A percentile compares a stretch with the other conserved stretches of the same genome.
Conservation (phyloP, 1,139 yeast genomes). For the Debaryomyces coudertii region DNA sequence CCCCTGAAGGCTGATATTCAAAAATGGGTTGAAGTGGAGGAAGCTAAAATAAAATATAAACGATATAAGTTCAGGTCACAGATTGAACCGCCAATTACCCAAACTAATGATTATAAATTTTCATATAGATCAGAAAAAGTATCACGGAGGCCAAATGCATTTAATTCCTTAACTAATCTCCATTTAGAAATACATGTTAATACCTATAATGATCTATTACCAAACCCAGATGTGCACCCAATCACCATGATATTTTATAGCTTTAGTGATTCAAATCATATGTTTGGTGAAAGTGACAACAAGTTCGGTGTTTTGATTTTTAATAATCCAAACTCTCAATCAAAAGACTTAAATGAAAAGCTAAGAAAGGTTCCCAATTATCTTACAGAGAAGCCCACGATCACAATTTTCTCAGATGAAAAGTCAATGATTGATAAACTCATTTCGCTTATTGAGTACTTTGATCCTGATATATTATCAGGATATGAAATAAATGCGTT, state of each 20-base stretch:
- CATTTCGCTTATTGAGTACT: conserved; percentile 54
- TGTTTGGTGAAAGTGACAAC: conserved; percentile 20
- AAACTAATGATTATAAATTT: conserved; percentile 36
- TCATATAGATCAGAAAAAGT: conserved; percentile 36
- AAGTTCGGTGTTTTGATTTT: conserved; percentile 25
- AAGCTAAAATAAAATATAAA: conserved; percentile 16
- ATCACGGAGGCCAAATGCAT: conserved; percentile 48
- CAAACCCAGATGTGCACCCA: conserved; percentile 69
- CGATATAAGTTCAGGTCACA: conserved; percentile 46
- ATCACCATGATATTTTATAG: conserved; percentile 66
- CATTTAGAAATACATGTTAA: conserved; percentile 69
- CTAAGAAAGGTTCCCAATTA: background rate
- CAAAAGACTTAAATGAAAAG: conserved; percentile 15
- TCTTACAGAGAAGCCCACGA: conserved; percentile 10
- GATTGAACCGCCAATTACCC: conserved; percentile 49
- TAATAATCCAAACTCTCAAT: background rate
- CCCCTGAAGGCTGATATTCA: conserved; percentile 31
- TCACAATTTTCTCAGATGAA: conserved; percentile 53
- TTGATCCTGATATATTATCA: conserved; percentile 86
- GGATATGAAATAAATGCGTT: conserved; percentile 82
- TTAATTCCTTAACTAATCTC: conserved; percentile 55
- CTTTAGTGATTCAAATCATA: conserved; percentile 49
- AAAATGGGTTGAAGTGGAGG: conserved; percentile 26
- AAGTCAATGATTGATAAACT: conserved; percentile 57
- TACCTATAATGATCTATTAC: conserved; percentile 51